Conservation (phyloP, 164 flowering plant genomes). For the Magnolia officinalis region DNA sequence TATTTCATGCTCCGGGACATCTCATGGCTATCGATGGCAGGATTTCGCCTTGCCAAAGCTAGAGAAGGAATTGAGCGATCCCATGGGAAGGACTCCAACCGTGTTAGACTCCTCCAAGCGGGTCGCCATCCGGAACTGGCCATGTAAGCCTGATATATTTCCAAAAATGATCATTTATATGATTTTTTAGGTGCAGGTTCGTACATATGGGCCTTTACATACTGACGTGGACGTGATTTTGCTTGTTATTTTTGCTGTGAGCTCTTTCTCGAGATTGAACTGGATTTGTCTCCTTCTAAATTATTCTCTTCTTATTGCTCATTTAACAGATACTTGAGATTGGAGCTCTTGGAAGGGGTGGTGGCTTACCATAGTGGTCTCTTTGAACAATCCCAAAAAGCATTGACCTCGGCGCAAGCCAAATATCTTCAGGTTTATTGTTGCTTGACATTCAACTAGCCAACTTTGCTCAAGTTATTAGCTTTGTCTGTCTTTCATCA, state of each 20-base stretch:
- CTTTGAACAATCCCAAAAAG: slow-evolving; percentile 46
- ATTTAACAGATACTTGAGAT: slow-evolving; percentile 58
- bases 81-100: slow-evolving; percentile 71
- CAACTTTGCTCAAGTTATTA: background rate
- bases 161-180: background rate
- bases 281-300: slow-evolving; percentile 3
- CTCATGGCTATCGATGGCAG: slow-evolving; percentile 79
- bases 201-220: background rate
- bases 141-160: slow-evolving; percentile 44
- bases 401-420: slow-evolving; percentile 60
- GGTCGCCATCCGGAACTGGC: slow-evolving; percentile 70
- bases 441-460: background rate
- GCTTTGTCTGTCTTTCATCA: background rate
- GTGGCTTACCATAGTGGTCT: slow-evolving; percentile 76
- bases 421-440: slow-evolving; percentile 52
- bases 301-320: slow-evolving; percentile 4
- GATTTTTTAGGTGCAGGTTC: background rate
- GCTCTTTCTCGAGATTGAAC: background rate
- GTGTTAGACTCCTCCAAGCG: slow-evolving; percentile 62
- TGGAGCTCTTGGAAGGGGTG: slow-evolving; percentile 91
- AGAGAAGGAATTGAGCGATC: slow-evolving; percentile 75
- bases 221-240: background rate
- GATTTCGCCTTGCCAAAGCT: slow-evolving; percentile 72
- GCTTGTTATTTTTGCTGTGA: too few species aligned
- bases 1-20: slow-evolving; percentile 92